Percentiles rank a stretch among this genome's conserved stretches.
phyloP scores from a whole-genome alignment of 495 filamentous ascomycete genomes.

The Copromyces sp. region DNA sequence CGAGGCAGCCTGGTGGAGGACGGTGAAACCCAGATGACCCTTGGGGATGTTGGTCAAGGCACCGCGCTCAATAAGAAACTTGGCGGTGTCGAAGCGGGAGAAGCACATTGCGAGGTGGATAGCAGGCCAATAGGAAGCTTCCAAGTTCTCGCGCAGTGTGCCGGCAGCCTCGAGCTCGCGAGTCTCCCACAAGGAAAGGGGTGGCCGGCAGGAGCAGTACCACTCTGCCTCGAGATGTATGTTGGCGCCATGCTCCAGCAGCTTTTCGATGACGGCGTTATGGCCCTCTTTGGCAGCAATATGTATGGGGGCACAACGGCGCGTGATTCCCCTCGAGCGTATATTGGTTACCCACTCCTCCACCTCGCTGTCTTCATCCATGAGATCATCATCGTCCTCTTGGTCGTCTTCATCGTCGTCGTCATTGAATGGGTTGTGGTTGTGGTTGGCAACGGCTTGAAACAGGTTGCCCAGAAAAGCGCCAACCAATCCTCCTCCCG shows the following conservation, averaged over 20 bases:
- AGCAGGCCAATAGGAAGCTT: constrained; percentile 1
- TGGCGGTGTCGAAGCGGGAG: background rate
- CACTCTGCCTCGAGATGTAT: constrained; percentile 1
- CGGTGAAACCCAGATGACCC: background rate
- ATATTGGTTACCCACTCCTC: background rate
- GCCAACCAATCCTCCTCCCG: background rate
- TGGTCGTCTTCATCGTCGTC: background rate
- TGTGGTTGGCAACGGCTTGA: background rate
- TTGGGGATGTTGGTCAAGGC: background rate
- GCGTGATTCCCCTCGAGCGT: background rate
- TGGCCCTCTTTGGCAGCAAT: constrained; percentile 13
- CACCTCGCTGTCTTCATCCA: background rate
- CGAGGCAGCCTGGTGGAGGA: constrained; percentile 5
- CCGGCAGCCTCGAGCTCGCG: background rate
- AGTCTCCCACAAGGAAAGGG: background rate
- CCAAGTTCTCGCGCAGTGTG: background rate
- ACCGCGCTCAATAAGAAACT: constrained; percentile 3
- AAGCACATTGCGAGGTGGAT: constrained; percentile 11
- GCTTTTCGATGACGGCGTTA: constrained; percentile 18
- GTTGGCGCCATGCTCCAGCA: constrained; percentile 22
- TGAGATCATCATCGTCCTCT: background rate
- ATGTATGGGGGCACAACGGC: background rate
- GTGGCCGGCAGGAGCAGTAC: background rate
- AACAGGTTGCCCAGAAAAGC: background rate
- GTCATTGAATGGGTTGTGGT: background rate